These are phyloP conservation scores for Phaeolepiota aurea DNA, from an alignment of 768 basidiomycete genomes.

Conservation along the genomic window DNA sequence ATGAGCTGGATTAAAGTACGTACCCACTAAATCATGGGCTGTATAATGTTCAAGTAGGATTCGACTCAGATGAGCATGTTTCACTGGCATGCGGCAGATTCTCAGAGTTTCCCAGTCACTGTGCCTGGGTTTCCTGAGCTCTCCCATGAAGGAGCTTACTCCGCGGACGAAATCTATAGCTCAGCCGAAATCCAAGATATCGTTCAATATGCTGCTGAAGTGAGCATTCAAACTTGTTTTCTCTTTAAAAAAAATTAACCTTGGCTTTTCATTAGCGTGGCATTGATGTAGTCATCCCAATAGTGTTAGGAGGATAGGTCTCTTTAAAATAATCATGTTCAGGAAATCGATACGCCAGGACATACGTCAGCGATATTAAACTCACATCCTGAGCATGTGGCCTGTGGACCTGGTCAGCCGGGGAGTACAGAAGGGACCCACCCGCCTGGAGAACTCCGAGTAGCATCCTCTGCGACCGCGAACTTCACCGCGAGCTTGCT, in stretches of 20 bases:
- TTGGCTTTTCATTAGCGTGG: slow-evolving; percentile 36
- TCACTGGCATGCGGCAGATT: slow-evolving; percentile 80
- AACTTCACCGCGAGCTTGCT: slow-evolving; percentile 53
- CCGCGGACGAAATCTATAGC: slow-evolving; percentile 41
- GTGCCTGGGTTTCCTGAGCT: slow-evolving; percentile 57
- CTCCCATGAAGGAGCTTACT: slow-evolving; percentile 61
- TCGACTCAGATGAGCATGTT: slow-evolving; percentile 59
- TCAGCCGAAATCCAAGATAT: slow-evolving; percentile 47
- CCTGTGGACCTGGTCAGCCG: slow-evolving; percentile 49
- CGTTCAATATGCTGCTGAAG: slow-evolving; percentile 56
- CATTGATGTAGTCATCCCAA: slow-evolving; percentile 63
- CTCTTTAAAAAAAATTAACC: too few species aligned
- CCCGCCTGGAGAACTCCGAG: slow-evolving; percentile 78
- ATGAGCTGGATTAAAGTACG: slow-evolving; percentile 68
- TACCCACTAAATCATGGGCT: slow-evolving; percentile 27
- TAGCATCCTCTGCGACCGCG: slow-evolving; percentile 52
- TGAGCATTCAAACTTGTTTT: slow-evolving; percentile 35
- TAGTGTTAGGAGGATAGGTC: slow-evolving; percentile 41
- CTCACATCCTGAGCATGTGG: slow-evolving; percentile 68
- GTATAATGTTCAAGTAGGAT: slow-evolving; percentile 46
- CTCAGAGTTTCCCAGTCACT: slow-evolving; percentile 69
- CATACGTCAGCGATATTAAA: slow-evolving; percentile 62
- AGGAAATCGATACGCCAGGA: slow-evolving; percentile 83
- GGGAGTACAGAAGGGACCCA: slow-evolving; percentile 60
- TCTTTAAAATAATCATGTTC: not conserved